Conservation (phyloP, 2,329 filamentous ascomycete genomes). For the Fusarium beomiforme region DNA sequence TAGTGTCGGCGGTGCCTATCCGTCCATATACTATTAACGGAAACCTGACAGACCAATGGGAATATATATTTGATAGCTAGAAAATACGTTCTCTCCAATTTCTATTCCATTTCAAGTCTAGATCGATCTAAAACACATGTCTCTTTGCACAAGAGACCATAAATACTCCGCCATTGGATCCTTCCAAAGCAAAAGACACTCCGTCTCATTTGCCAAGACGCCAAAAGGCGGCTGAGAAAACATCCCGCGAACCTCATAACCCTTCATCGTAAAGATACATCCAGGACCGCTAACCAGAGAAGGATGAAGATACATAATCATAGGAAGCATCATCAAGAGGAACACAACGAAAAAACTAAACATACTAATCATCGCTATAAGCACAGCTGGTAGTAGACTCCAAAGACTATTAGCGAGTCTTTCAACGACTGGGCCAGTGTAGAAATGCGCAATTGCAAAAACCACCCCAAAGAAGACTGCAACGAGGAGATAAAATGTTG, state of each 20-base stretch:
- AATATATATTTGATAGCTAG: too few relatives aligned
- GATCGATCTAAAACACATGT: too few relatives aligned
- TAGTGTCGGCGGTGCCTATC: too few relatives aligned
- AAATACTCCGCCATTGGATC: slow-evolving; percentile 10
- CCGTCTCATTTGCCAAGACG: neutral
- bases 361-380: accelerated
- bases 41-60: too few relatives aligned
- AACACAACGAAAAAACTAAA: neutral
- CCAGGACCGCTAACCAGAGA: neutral
- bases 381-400: neutral
- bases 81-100: too few relatives aligned
- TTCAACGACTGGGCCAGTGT: neutral
- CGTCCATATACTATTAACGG: too few relatives aligned
- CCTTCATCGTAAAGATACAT: neutral
- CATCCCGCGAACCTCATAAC: neutral
- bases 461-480: neutral
- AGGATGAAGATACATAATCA: neutral
- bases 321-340: neutral
- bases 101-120: too few relatives aligned
- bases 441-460: accelerated
- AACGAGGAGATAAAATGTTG: neutral
- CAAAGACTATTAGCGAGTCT: neutral
- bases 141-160: slow-evolving; percentile 23
- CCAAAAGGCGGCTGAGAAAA: slow-evolving; percentile 6
- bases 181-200: slow-evolving; percentile 15